Conservation (phyloP, 768 basidiomycete genomes). For the Pisolithus marmoratus region DNA sequence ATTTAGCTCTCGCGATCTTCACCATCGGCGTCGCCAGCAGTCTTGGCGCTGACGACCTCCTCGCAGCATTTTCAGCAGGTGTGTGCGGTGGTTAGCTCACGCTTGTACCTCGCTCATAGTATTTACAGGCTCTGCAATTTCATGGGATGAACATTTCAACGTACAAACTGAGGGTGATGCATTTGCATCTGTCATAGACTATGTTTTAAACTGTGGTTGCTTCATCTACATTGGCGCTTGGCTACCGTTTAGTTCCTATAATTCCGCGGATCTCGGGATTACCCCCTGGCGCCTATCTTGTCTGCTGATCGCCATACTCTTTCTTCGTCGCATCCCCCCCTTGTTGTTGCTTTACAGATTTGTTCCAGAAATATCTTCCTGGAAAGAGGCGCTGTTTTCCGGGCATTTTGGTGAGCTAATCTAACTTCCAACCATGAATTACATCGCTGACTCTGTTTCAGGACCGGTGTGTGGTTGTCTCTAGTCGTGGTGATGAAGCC, state of each 20-base stretch:
- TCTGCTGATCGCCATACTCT: slow-evolving; percentile 61
- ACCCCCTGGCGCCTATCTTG: slow-evolving; percentile 66
- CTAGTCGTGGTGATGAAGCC: not conserved
- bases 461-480: slow-evolving; percentile 45
- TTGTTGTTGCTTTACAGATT: slow-evolving; percentile 73
- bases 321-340: slow-evolving; percentile 75
- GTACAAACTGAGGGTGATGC: slow-evolving; percentile 74
- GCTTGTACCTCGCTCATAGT: slow-evolving; percentile 5
- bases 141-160: slow-evolving; percentile 87
- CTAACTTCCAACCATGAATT: not conserved
- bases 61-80: slow-evolving; percentile 87
- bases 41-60: slow-evolving; percentile 80
- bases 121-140: slow-evolving; percentile 72
- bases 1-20: slow-evolving; percentile 65
- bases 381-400: slow-evolving; percentile 84
- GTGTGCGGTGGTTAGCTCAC: not conserved
- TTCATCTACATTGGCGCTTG: slow-evolving; percentile 89
- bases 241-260: slow-evolving; percentile 62
- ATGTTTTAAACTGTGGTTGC: slow-evolving; percentile 75
- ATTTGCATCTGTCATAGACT: slow-evolving; percentile 88
- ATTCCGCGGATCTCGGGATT: slow-evolving; percentile 51
- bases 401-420: slow-evolving; percentile 76
- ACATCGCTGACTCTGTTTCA: slow-evolving; percentile 16
- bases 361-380: slow-evolving; percentile 81
- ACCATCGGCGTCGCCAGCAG: slow-evolving; percentile 75